phyloP scores from a whole-genome alignment of 495 filamentous ascomycete genomes.

The Clavariopsis aquatica region DNA sequence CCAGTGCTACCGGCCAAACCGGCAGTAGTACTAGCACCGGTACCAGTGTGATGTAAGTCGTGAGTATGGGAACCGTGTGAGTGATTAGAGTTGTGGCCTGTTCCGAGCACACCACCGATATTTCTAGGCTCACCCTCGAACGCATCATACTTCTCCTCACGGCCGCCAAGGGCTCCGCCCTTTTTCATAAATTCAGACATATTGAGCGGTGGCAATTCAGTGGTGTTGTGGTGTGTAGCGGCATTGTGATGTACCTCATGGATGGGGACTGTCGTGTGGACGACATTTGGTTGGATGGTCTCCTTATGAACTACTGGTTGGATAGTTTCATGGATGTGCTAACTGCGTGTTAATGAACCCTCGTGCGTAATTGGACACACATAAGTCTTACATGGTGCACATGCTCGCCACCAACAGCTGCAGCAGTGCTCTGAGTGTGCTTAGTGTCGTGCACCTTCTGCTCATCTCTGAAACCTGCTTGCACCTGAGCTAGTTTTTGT shows the following conservation, averaged over 20 bases:
- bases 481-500: constrained; percentile 51
- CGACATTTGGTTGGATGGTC: constrained; percentile 62
- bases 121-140: constrained; percentile 59
- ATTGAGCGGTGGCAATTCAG: constrained; percentile 59
- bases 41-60: not conserved
- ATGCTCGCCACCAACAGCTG: constrained; percentile 60
- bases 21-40: not conserved
- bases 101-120: constrained; percentile 41
- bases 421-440: constrained; percentile 50
- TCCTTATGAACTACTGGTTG: constrained; percentile 67
- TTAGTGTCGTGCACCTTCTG: constrained; percentile 51
- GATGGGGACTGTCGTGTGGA: constrained; percentile 67
- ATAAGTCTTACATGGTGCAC: constrained; percentile 53
- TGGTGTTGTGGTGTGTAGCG: constrained; percentile 59
- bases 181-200: constrained; percentile 61
- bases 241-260: constrained; percentile 67
- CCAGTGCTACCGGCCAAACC: not conserved
- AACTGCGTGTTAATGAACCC: not conserved
- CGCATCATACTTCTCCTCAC: constrained; percentile 55
- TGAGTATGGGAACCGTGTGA: not conserved
- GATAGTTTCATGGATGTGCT: constrained; percentile 63
- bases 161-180: constrained; percentile 57
- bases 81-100: not conserved
- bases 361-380: too few relatives aligned
- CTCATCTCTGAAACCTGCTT: constrained; percentile 54